Conservation (phyloP, 2,329 filamentous ascomycete genomes). For the Lachnellula subtilissima region DNA sequence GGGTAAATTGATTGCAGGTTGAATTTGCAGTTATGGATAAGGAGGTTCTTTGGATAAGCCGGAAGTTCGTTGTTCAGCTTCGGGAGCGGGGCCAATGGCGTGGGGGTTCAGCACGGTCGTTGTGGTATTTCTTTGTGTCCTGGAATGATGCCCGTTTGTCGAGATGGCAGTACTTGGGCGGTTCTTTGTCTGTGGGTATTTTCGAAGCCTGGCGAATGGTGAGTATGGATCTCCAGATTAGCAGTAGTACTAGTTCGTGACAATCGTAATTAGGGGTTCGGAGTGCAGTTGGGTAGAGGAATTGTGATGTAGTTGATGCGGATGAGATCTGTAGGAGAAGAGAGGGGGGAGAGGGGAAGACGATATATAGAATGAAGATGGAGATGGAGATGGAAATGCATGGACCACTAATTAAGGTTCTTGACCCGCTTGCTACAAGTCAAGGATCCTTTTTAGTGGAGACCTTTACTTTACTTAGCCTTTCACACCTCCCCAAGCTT, state of each 20-base stretch:
- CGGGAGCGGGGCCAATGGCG: conserved; percentile 1
- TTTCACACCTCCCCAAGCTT: not conserved
- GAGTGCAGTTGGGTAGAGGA: not conserved
- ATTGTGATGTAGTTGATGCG: not conserved
- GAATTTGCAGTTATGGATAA: not conserved
- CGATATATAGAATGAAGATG: not conserved
- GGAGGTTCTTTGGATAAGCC: conserved; percentile 19
- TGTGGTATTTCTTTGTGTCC: too few species aligned
- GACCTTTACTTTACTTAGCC: not conserved
- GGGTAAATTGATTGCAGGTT: not conserved
- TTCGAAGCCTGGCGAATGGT: not conserved
- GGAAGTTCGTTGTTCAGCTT: conserved; percentile 24
- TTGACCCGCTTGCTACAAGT: too few species aligned
- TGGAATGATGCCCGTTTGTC: too few species aligned
- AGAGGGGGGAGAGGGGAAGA: not conserved
- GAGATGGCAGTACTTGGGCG: too few species aligned
- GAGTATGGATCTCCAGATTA: not conserved
- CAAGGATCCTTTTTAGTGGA: too few species aligned
- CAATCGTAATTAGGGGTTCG: not conserved
- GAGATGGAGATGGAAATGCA: not conserved
- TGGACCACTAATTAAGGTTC: conserved; percentile 2
- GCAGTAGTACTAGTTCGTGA: not conserved
- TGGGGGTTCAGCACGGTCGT: not conserved
- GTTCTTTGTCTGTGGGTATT: too few species aligned
- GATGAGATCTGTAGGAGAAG: not conserved